Base-by-base conservation (phyloP, 2,329 filamentous ascomycete genomes). In the Nigrospora sphaerica region DNA sequence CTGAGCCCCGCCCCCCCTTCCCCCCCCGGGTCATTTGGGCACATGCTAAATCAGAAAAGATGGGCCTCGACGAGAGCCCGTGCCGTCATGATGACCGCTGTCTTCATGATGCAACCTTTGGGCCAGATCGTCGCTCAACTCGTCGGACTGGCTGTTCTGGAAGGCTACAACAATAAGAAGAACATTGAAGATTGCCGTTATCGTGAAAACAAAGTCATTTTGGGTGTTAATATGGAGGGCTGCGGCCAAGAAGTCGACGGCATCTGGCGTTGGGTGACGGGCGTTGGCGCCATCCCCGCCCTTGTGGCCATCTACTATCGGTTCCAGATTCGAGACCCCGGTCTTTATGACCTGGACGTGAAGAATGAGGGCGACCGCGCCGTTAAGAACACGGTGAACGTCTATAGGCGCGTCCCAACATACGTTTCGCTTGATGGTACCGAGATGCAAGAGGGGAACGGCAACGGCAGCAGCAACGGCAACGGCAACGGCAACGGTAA, bases 41-140 rank as follows among this genome's bases (percentile, higher is more conserved):
- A 23, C 19, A 6, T 23, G 19, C 19, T 23, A 23, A 23, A 6
- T 23, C 6, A 6, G 19, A 23, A 23, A 23, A 23, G 86, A 69
- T 85, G 74, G 68, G 68, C 75, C 6, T 77, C 73, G 45, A 85
- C 80, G 0, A 76, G 74, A 41, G 80, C 81, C n/a, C 70, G 83
- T 42, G 77, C 77, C n/a, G 78, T 73, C 17, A 86, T 86, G 82
- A 68, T 86, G 52, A 78, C 82, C 6, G 75, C 74, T 4, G 81
- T 86, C 32, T 86, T 86, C 58, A 72, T 84, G 54, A 85, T 84
- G 77, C 83, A 86, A 53, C 81, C 83, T 1, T 65, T 86, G 10
- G 83, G 83, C 6, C 82, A 86, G 56, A 75, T 84, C 2, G 68
- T 82, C 2, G 81, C 81, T 13, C 81, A 83, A 50, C 62, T 83